Conservation (phyloP, 1,284 basidiomycete genomes). For the Tetrapyrgos nigripes region DNA sequence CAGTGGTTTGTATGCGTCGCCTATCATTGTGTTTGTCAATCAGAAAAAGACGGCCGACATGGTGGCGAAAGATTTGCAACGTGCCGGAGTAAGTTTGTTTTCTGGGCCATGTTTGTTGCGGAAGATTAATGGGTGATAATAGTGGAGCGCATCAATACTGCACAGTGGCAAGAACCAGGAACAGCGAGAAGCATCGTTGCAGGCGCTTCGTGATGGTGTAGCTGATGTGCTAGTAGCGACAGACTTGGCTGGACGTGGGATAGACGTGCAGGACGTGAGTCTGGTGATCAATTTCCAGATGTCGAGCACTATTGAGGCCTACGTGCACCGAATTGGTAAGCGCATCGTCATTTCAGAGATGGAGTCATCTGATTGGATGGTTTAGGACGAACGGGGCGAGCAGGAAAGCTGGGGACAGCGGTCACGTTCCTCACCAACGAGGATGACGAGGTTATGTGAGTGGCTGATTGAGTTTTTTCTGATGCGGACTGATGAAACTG, state of each 20-base stretch:
- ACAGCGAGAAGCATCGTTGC: slow-evolving; percentile 92
- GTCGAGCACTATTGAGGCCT: slow-evolving; percentile 94
- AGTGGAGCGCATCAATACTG: slow-evolving; percentile 90
- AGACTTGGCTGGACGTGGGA: slow-evolving; percentile 97
- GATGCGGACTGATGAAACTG: slow-evolving; percentile 18
- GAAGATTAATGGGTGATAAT: slow-evolving; percentile 20
- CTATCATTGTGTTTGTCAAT: slow-evolving; percentile 99
- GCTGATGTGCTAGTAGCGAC: slow-evolving; percentile 93
- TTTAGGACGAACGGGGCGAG: slow-evolving; percentile 92
- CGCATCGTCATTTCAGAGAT: too few relatives aligned
- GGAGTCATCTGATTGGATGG: slow-evolving; percentile 10
- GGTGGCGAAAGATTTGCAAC: slow-evolving; percentile 91
- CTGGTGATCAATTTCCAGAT: slow-evolving; percentile 98
- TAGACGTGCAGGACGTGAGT: slow-evolving; percentile 96
- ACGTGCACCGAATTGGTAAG: slow-evolving; percentile 94
- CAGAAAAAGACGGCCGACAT: slow-evolving; percentile 99
- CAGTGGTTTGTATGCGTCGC: slow-evolving; percentile 80
- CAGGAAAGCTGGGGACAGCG: slow-evolving; percentile 91
- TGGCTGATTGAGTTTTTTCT: slow-evolving; percentile 31
- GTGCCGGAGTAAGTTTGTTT: slow-evolving; percentile 69
- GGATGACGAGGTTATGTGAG: slow-evolving; percentile 97
- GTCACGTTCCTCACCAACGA: slow-evolving; percentile 97
- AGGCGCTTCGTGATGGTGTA: slow-evolving; percentile 85
- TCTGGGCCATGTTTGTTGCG: slow-evolving; percentile 6
- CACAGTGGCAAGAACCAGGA: slow-evolving; percentile 99